Conservation (phyloP, 192 early-diverging fungal genomes). For the Irineochytrium annulatum region DNA sequence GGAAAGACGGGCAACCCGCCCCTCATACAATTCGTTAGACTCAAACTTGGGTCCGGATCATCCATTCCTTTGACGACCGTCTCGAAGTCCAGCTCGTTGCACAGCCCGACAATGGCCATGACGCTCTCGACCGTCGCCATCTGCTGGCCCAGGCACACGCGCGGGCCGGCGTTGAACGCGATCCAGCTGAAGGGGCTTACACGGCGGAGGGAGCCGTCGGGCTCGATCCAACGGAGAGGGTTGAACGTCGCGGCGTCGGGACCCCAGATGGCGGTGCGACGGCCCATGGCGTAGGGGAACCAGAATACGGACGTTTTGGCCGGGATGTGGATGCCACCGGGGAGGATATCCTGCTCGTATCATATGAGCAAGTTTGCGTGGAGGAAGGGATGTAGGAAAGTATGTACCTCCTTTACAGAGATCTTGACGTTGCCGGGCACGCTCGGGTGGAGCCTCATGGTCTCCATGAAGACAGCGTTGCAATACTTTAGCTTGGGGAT, state of each 20-base stretch:
- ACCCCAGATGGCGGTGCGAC: conserved; percentile 14
- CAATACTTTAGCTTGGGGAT: conserved; percentile 39
- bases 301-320: conserved; percentile 5
- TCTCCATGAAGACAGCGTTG: conserved; percentile 52
- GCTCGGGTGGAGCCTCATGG: conserved; percentile 60
- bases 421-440: conserved; percentile 60
- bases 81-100: conserved; percentile 19
- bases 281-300: neutral
- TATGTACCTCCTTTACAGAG: conserved; percentile 39
- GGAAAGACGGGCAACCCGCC: no score
- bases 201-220: neutral
- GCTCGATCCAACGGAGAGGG: conserved; percentile 16
- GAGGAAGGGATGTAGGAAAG: neutral
- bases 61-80: neutral
- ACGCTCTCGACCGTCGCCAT: conserved; percentile 29
- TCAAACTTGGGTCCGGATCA: no score
- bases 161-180: conserved; percentile 2
- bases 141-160: conserved; percentile 31
- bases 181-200: neutral
- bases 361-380: neutral
- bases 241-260: conserved; percentile 22
- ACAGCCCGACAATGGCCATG: conserved; percentile 13
- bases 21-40: no score
- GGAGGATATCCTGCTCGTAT: conserved; percentile 2
- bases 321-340: conserved; percentile 13